Base-by-base conservation (phyloP, 2,329 filamentous ascomycete species). In the Leptographium flavum region DNA sequence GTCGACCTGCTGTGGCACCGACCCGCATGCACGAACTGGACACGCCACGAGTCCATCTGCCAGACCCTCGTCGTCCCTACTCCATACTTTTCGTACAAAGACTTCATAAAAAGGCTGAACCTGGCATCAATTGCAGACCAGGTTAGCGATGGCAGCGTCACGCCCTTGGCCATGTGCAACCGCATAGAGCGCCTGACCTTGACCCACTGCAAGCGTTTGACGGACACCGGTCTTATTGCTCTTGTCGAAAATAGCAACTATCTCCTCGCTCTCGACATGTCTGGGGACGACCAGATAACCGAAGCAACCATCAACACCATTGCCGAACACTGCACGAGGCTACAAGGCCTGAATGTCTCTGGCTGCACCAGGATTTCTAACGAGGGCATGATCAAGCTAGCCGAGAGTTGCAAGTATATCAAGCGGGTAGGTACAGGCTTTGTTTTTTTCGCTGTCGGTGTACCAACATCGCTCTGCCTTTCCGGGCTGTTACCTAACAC, bases 1-100 rank as follows among this genome's bases (percentile, higher is more conserved):
- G 92, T 96, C 53, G 90, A 92, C 51, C 74, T 94, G 52, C 72
- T 98, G 21, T 98, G 92, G 92, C 88, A 95, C 62, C 76, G 92
- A 33, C 92, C 92, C 1, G 80, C 86, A 25, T 96, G 92, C 66
- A 87, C 83, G 56, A 86, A 79, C 55, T 95, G 87, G 83, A 64
- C 71, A 13, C 87, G 87, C 58, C 78, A 95, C 55, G 70, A 79
- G 56, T 81, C 69, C 53, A 92, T 98, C 53, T 88, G 87, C 57
- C 71, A 74, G 47, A 88, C 90, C 1, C 76, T 95, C 31, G 73
- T 76, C 39, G 71, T 79, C 25, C 66, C 74, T 30, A 66, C 79
- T n/a, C 82, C 85, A 53, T 90, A 84, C 63, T 98, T 95, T 61
- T 74, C 79, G 53, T 98, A 98, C 62, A 76, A 81, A 53, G 82